These are phyloP conservation scores for Aspergillus leporis DNA, from an alignment of 495 filamentous ascomycete species.

Conservation along the genomic window DNA sequence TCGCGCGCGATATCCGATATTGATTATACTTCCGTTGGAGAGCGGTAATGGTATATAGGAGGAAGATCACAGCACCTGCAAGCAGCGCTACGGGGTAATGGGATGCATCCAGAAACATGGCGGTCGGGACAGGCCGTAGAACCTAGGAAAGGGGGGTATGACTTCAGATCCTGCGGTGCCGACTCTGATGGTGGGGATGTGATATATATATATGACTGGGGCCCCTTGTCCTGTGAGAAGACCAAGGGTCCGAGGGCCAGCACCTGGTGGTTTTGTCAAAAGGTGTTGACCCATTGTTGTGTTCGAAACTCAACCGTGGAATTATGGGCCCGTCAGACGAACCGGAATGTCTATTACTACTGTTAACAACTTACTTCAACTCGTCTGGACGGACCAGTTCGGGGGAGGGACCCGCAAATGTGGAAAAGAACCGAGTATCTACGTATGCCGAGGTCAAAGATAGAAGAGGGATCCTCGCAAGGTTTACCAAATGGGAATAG, in stretches of 20 bases:
- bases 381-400: neutral
- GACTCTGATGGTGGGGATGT: neutral
- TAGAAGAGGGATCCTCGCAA: neutral
- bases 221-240: no score
- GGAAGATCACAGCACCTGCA: constrained; percentile 8
- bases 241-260: no score
- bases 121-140: neutral
- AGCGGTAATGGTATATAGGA: constrained; percentile 14
- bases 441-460: neutral
- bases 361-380: no score
- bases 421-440: neutral
- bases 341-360: no score
- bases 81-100: constrained; percentile 12
- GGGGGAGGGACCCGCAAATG: neutral
- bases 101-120: constrained; percentile 9
- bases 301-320: no score
- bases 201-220: neutral
- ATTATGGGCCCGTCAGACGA: no score
- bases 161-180: neutral
- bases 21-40: constrained; percentile 19
- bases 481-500: constrained; percentile 1
- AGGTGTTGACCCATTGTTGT: no score
- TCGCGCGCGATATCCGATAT: constrained; percentile 17
- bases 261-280: no score
- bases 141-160: neutral